Evolutionary conservation across 768 basidiomycete species (phyloP).

Genomic region (Rubroboletus pulcherrimus): DNA sequence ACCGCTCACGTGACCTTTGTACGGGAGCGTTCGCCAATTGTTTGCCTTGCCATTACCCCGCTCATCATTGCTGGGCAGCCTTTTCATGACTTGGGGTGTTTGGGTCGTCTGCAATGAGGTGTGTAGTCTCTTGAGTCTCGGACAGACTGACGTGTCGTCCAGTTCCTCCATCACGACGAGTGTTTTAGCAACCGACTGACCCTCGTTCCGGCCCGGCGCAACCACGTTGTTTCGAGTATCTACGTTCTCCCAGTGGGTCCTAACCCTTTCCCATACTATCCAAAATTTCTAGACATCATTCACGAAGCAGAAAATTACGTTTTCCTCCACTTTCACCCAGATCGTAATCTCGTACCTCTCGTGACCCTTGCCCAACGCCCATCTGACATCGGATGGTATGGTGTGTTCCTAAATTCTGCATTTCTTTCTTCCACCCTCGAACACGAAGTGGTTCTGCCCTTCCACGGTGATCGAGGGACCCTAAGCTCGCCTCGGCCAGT

Average conservation of each 20-base stretch:
- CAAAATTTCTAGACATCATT: not conserved
- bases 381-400: not conserved
- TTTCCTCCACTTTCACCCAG: not conserved
- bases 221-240: too few species aligned
- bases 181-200: constrained; percentile 11
- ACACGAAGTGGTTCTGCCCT: not conserved
- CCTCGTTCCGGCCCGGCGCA: not conserved
- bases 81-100: not conserved
- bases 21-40: not conserved
- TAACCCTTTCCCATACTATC: not conserved
- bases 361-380: not conserved
- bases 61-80: not conserved
- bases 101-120: not conserved
- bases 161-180: constrained; percentile 15
- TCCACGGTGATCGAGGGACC: not conserved
- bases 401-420: not conserved
- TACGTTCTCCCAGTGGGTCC: not conserved
- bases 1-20: constrained; percentile 17
- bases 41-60: not conserved
- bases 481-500: not conserved
- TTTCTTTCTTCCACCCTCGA: not conserved
- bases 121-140: not conserved
- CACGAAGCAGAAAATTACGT: not conserved
- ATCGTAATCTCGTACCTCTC: not conserved
- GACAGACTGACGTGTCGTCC: not conserved